Evolutionary conservation across 139 green algal genomes (phyloP), one percentile per base, ranked within the genome.

Genomic region (Chlamydomonas incerta): DNA sequence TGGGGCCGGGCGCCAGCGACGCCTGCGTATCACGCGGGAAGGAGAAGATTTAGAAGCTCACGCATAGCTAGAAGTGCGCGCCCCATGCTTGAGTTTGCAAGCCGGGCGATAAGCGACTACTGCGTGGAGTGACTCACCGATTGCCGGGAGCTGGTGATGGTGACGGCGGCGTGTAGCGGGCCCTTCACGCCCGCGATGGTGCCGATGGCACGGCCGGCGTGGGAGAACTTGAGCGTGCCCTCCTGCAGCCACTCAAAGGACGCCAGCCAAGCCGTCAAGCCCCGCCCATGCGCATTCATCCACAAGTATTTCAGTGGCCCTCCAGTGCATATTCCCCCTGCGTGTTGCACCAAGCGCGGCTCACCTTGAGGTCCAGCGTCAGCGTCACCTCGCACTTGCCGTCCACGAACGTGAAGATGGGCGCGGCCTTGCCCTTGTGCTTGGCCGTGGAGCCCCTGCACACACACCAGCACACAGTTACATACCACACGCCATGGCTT

Each of bases 151-250:
- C 74, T 92, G 69, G 92, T 95, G 28, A 95, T 81, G 0, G 90
- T 95, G 65, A 92, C 79, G 5, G 90, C 92, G 6, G 92, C 92
- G 41, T 93, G 90, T 57, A 95, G 34, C 0, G 92, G 89, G 2
- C 91, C 93, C 35, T 91, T 87, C 23, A 96, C 86, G n/a, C 90
- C 89, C 15, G 90, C 88, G 63, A 93, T 91, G 35, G 87, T 94
- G 31, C 90, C 92, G 33, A 95, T 91, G 88, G 71, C 88, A 62
- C 89, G 87, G 24, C 90, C 92, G 26, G 58, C 82, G 63, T 89
- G 87, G 29, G 84, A 81, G 60, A 95, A 95, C n/a, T 88, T 83
- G 47, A 95, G 85, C 4, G 92, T 95, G 47, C 88, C 85, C 85
- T 95, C 92, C 84, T 92, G 90, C 20, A 92, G 83, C 86, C 55